phyloP scores from a whole-genome alignment of 805 yeast genomes.

The Zygosaccharomyces gambellarensis region DNA sequence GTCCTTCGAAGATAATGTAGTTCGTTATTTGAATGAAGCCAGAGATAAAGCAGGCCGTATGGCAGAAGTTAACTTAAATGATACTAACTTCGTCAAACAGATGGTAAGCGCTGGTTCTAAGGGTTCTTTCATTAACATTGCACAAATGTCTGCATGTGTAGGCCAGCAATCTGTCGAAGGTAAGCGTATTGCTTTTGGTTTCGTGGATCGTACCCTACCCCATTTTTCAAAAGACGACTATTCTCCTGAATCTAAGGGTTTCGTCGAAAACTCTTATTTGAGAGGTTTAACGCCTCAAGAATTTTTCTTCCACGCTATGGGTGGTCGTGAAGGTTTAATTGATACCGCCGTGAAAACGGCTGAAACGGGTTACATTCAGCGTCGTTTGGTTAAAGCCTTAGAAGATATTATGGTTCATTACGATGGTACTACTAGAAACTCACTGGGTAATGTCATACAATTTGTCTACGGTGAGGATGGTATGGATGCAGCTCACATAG shows the following conservation, averaged over 20 bases:
- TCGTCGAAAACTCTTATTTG: slow-evolving; percentile 92
- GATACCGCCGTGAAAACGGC: slow-evolving; percentile 99
- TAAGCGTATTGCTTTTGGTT: slow-evolving; percentile 97
- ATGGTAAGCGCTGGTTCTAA: slow-evolving; percentile 99
- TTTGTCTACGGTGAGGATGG: slow-evolving; percentile 99
- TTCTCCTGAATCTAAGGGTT: slow-evolving; percentile 97
- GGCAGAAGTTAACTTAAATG: slow-evolving; percentile 94
- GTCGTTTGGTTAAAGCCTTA: slow-evolving; percentile 93
- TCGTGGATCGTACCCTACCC: slow-evolving; percentile 92
- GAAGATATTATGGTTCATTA: slow-evolving; percentile 98
- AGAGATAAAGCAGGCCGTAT: slow-evolving; percentile 99
- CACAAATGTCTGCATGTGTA: slow-evolving; percentile 99
- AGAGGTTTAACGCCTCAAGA: slow-evolving; percentile 98
- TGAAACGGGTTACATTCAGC: slow-evolving; percentile 96
- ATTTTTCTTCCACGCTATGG: slow-evolving; percentile 99
- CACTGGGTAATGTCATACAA: slow-evolving; percentile 93
- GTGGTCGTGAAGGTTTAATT: slow-evolving; percentile 99
- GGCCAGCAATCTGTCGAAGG: slow-evolving; percentile 99
- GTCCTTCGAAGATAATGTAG: slow-evolving; percentile 95
- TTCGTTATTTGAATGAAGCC: slow-evolving; percentile 91
- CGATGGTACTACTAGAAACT: slow-evolving; percentile 97
- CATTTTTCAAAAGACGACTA: slow-evolving; percentile 98
- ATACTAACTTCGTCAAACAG: slow-evolving; percentile 92
- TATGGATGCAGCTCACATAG: slow-evolving; percentile 96
- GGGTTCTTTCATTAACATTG: slow-evolving; percentile 97